Evolutionary conservation across 2,329 filamentous ascomycete genomes (phyloP).

Genomic region (Ophiocordyceps robertsii): DNA sequence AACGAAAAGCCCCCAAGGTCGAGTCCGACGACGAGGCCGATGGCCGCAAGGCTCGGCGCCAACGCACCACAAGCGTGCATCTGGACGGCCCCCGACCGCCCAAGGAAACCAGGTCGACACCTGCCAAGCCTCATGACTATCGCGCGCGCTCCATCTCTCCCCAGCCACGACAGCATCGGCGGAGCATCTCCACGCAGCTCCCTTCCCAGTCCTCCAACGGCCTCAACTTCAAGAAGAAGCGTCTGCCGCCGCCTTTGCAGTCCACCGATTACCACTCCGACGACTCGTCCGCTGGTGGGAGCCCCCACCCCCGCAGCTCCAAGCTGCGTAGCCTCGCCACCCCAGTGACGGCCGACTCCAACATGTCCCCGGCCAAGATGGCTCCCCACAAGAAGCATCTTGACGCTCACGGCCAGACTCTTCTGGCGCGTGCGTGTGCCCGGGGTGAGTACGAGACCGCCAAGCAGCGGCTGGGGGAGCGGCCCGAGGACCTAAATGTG

Average conservation of each 20-base stretch:
- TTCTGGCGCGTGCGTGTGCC: conserved; percentile 79
- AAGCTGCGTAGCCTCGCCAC: conserved; percentile 43
- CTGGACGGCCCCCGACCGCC: conserved; percentile 18
- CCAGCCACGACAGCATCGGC: conserved; percentile 41
- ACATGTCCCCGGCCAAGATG: conserved; percentile 56
- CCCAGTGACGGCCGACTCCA: conserved; percentile 41
- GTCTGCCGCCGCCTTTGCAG: conserved; percentile 45
- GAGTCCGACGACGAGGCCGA: conserved; percentile 48
- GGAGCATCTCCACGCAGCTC: conserved; percentile 52
- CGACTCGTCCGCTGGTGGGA: conserved; percentile 48
- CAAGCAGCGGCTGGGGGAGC: conserved; percentile 59
- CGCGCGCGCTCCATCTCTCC: conserved; percentile 44
- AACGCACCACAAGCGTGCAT: conserved; percentile 33
- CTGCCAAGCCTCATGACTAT: conserved; percentile 19
- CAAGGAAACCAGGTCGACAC: conserved; percentile 19
- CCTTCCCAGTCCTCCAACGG: conserved; percentile 41
- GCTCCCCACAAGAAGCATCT: conserved; percentile 70
- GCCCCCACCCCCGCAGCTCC: conserved; percentile 44
- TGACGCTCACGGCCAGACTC: conserved; percentile 84
- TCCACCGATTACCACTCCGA: conserved; percentile 55
- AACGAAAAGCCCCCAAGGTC: conserved; percentile 38
- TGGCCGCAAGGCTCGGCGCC: conserved; percentile 37
- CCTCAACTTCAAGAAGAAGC: conserved; percentile 45
- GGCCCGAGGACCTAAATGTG: conserved; percentile 78
- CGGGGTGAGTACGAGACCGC: conserved; percentile 70